Percentiles rank a stretch among this genome's conserved stretches.
phyloP scores from a whole-genome alignment of 73 alveolate genomes.

The Tetrahymena malaccensis region DNA sequence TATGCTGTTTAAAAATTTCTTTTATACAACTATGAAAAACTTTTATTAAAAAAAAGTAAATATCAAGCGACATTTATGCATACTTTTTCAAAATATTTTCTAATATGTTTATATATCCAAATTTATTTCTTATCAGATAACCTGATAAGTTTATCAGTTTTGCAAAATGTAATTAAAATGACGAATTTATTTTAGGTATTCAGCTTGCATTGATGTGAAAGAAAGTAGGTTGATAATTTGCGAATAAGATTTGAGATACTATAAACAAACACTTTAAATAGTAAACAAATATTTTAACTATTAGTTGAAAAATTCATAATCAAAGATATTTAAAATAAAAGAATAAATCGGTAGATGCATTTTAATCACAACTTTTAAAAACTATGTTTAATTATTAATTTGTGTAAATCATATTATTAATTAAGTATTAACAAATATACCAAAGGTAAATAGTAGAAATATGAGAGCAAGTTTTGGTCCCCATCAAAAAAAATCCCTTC shows the following conservation, averaged over 20 bases:
- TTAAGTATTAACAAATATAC: neutral
- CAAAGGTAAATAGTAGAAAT: neutral
- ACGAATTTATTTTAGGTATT: too few species aligned
- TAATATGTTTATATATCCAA: too few species aligned
- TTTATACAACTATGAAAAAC: neutral
- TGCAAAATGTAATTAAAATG: too few species aligned
- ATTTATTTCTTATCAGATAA: neutral
- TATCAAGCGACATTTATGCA: too few species aligned
- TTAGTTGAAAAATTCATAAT: neutral
- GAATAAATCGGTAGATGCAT: neutral
- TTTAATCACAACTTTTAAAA: neutral
- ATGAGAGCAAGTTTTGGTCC: neutral
- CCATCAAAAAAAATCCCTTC: neutral
- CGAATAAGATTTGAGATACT: neutral
- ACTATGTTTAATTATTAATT: neutral
- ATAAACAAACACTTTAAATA: too few species aligned
- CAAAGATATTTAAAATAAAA: neutral
- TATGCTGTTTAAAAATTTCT: neutral
- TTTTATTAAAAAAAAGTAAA: too few species aligned
- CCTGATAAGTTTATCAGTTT: neutral
- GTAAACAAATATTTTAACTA: neutral
- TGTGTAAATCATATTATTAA: neutral
- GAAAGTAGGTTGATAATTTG: neutral
- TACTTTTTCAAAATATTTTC: too few species aligned
- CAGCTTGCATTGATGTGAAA: neutral